Evolutionary conservation across 1,284 basidiomycete species (phyloP).

Genomic region (Melampsora medusae): DNA sequence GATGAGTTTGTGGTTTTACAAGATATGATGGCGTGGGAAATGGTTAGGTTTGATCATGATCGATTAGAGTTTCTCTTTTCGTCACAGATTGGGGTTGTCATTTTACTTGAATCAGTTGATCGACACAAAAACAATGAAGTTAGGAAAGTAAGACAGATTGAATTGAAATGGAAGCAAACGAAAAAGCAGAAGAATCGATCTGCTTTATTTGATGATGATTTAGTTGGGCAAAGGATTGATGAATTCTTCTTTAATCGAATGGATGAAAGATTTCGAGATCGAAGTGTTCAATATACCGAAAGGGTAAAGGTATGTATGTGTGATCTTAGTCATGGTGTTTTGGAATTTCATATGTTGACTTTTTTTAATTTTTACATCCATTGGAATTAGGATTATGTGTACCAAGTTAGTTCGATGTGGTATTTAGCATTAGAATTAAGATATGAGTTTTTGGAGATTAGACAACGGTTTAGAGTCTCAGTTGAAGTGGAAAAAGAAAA

Average conservation of each 20-base stretch:
- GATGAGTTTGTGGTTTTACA: constrained; percentile 37
- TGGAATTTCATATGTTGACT: not conserved
- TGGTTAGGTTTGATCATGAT: constrained; percentile 26
- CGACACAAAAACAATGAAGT: not conserved
- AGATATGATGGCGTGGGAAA: constrained; percentile 37
- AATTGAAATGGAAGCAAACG: constrained; percentile 12
- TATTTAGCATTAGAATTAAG: constrained; percentile 13
- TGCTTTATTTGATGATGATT: not conserved
- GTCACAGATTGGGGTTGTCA: not conserved
- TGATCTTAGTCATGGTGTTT: not conserved
- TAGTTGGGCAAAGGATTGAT: not conserved
- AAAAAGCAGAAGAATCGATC: not conserved
- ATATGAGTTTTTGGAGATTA: constrained; percentile 23
- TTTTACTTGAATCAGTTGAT: constrained; percentile 17
- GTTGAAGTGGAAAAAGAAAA: not conserved
- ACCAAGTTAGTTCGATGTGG: constrained; percentile 41
- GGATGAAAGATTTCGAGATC: constrained; percentile 7
- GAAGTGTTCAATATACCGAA: not conserved
- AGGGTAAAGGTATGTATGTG: constrained; percentile 22
- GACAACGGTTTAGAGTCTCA: constrained; percentile 4
- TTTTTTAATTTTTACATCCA: not conserved
- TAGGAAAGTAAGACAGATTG: constrained; percentile 23
- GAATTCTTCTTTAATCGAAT: constrained; percentile 38
- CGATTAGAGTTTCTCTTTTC: constrained; percentile 22
- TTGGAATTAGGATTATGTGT: constrained; percentile 29